Base-by-base conservation (phyloP, 2,329 filamentous ascomycete species). In the Apiospora hydei region DNA sequence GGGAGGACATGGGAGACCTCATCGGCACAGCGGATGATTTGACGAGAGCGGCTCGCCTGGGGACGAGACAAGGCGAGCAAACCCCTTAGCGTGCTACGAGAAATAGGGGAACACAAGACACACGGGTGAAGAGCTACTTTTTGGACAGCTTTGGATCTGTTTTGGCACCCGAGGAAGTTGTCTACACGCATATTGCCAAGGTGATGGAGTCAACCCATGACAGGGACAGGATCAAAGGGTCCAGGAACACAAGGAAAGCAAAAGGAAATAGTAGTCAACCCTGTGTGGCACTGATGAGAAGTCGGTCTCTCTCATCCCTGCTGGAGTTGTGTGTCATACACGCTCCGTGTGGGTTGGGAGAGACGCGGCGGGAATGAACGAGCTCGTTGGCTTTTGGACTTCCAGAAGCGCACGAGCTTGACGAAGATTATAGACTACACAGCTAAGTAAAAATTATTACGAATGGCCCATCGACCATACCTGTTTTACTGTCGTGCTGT, bases 361-460 rank as follows among this genome's bases (percentile, higher is more conserved):
- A 13, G 13, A 30, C n/a, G 24, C 10, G 24, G n/a, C 4, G 51
- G 13, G 51, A 57, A 26, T 16, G 51, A 57, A 30, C 13, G 51
- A 30, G 51, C 51, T 30, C 34, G 18, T 41, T 57, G 51, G 51
- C 51, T 57, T 57, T 30, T 57, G 51, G 41, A 34, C 14, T 13
- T 57, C 18, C 5, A 18, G 26, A 57, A 26, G 51, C 14, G 2
- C 51, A 57, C 18, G 14, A 26, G 51, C 51, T 57, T 26, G 6
- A 30, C 14, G 51, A 57, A 2, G 13, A 64, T 14, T 64, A 64
- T 64, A 64, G 57, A 64, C 34, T 64, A 64, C 18, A 64, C 57
- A 61, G 53, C 53, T 64, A 41, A 64, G 57, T 41, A 64, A 64
- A 64, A 38, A 64, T 57, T 21, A 41, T 21, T 41, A 41, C 57